These are phyloP conservation scores for Fusarium sp. DNA, from an alignment of 2,329 filamentous ascomycete species.

Conservation along the genomic window DNA sequence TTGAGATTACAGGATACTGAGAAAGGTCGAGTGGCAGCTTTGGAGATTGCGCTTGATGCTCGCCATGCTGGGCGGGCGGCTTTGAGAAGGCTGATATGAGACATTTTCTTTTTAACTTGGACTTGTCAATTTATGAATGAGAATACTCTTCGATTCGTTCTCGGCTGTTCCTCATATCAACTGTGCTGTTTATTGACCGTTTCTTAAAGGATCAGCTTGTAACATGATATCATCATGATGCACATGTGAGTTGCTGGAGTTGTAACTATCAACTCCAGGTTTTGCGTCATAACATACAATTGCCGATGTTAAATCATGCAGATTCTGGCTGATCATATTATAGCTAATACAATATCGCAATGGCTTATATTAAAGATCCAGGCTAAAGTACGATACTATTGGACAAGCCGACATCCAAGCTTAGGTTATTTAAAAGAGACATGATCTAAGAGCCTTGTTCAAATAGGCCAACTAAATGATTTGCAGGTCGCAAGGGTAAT, in stretches of 20 bases:
- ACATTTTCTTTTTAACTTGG: neutral
- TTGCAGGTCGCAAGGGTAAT: no score
- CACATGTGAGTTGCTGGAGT: neutral
- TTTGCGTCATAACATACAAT: neutral
- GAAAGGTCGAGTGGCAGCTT: neutral
- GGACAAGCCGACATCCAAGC: no score
- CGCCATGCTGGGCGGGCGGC: neutral
- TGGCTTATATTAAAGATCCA: no score
- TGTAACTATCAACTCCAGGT: neutral
- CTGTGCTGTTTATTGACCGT: no score
- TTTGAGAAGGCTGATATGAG: neutral
- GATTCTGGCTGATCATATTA: neutral
- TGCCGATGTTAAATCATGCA: neutral
- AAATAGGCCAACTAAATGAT: no score
- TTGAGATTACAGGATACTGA: neutral
- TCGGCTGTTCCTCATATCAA: no score
- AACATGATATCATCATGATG: constrained; percentile 28
- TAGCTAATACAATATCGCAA: neutral
- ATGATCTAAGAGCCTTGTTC: no score
- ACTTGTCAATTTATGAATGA: neutral
- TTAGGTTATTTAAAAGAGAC: no score
- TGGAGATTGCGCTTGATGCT: neutral
- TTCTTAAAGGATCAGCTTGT: neutral
- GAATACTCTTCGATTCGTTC: neutral
- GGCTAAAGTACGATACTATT: no score